Percentiles rank a stretch among this genome's conserved stretches.
These are phyloP conservation scores for Oryza meridionalis DNA, from an alignment of 176 grass and related monocot genomes.

Conservation along the genomic window DNA sequence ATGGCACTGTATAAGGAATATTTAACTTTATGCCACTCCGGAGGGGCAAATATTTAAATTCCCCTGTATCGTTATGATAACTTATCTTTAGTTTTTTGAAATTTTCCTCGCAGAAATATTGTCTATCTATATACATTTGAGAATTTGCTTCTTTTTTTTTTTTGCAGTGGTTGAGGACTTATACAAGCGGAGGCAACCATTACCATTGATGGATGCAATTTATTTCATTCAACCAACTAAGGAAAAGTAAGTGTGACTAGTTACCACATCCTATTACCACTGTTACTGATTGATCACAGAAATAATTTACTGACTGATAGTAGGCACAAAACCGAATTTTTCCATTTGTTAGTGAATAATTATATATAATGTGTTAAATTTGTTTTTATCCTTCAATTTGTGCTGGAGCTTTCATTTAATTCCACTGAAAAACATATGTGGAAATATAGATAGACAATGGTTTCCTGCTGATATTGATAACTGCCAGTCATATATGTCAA, in stretches of 20 bases:
- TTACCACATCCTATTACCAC: no score
- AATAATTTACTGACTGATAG: neutral
- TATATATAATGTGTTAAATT: neutral
- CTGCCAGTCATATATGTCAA: neutral
- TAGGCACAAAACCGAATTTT: no score
- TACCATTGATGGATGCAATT: constrained; percentile 84
- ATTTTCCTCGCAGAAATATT: neutral
- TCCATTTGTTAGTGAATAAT: neutral
- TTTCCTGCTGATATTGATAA: no score
- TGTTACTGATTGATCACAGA: neutral
- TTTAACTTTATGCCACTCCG: no score
- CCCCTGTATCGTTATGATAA: no score
- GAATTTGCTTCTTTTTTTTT: neutral
- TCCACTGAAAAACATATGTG: neutral
- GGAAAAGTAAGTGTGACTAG: constrained; percentile 63
- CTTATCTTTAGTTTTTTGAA: no score
- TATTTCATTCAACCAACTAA: constrained; percentile 93
- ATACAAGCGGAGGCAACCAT: constrained; percentile 79
- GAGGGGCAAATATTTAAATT: no score
- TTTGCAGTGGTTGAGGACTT: constrained; percentile 90
- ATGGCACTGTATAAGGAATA: no score
- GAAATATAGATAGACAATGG: no score
- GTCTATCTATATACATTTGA: neutral
- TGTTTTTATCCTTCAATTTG: constrained; percentile 4
- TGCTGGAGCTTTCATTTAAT: constrained; percentile 16